Conservation (phyloP, 495 filamentous ascomycete species). For the Antarctomyces pellizariae region DNA sequence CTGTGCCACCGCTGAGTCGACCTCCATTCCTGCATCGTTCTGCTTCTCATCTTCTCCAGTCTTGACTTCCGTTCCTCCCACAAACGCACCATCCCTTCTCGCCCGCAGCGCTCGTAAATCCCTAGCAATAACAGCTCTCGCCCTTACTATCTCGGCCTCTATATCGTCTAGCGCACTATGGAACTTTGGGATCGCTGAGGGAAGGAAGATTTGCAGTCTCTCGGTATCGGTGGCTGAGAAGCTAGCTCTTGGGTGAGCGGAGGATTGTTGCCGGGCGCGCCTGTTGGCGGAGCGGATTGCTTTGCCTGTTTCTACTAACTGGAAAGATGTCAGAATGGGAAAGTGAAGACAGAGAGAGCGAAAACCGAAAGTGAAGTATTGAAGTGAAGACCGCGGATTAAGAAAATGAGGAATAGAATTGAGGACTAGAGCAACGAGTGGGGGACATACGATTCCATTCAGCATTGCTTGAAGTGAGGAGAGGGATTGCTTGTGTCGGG, state of each 20-base stretch:
- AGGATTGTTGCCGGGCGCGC: constrained; percentile 17
- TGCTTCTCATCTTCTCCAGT: too few species aligned
- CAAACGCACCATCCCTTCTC: too few species aligned
- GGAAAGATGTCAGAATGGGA: constrained; percentile 5
- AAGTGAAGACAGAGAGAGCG: constrained; percentile 3
- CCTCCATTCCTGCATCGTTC: too few species aligned
- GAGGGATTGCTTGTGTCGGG: too few species aligned
- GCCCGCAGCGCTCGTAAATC: constrained; percentile 9
- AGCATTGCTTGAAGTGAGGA: too few species aligned
- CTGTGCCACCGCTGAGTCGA: too few species aligned
- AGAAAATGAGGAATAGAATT: too few species aligned
- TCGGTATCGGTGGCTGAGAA: too few species aligned
- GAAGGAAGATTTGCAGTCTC: constrained; percentile 16
- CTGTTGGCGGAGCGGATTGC: constrained; percentile 18
- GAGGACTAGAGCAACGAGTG: too few species aligned
- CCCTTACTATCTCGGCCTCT: constrained; percentile 26
- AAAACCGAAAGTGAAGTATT: constrained; percentile 8
- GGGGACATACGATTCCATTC: too few species aligned
- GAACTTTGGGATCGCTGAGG: constrained; percentile 18
- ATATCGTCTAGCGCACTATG: constrained; percentile 26
- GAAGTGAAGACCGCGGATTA: too few species aligned
- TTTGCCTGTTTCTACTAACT: constrained; percentile 29
- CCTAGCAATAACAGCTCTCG: constrained; percentile 10
- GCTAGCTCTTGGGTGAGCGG: constrained; percentile 10
- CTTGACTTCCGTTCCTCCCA: too few species aligned